Percentiles rank a stretch among this genome's conserved stretches.
These are phyloP conservation scores for Brassica incana DNA, from an alignment of 345 rosid species.

Conservation along the genomic window DNA sequence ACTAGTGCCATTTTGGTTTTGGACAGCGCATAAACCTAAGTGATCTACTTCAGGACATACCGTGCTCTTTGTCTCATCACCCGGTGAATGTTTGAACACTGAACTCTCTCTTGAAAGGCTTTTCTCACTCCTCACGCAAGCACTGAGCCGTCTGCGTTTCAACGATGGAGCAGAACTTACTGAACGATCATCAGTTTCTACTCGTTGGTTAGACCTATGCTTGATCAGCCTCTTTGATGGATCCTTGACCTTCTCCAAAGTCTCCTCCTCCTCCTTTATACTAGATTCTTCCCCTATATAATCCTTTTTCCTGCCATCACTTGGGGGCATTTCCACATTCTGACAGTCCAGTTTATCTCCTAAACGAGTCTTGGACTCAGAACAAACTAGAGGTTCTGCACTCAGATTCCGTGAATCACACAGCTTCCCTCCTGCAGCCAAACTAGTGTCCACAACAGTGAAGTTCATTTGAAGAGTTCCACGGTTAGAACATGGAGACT, in stretches of 20 bases:
- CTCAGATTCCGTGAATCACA: slow-evolving; percentile 46
- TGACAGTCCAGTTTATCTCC: slow-evolving; percentile 26
- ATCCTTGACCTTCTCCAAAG: slow-evolving; percentile 36
- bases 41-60: neutral
- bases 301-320: slow-evolving; percentile 47
- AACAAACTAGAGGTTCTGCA: slow-evolving; percentile 29
- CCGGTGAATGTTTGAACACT: neutral
- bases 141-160: slow-evolving; percentile 57
- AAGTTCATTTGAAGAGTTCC: slow-evolving; percentile 46
- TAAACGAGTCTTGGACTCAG: slow-evolving; percentile 34
- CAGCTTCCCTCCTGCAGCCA: slow-evolving; percentile 46
- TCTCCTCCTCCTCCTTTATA: slow-evolving; percentile 31
- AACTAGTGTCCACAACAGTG: slow-evolving; percentile 65
- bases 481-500: slow-evolving; percentile 53
- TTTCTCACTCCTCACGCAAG: slow-evolving; percentile 49
- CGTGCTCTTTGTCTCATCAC: neutral
- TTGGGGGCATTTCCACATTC: slow-evolving; percentile 37
- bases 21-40: slow-evolving; percentile 5
- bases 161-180: slow-evolving; percentile 43
- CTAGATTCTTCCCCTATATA: slow-evolving; percentile 13
- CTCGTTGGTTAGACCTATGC: slow-evolving; percentile 36
- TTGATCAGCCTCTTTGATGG: slow-evolving; percentile 44
- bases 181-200: slow-evolving; percentile 39
- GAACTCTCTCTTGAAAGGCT: slow-evolving; percentile 30
- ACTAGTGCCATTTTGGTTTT: slow-evolving; percentile 6